Evolutionary conservation across 768 basidiomycete species (phyloP).

Genomic region (Suillus ampliporus): DNA sequence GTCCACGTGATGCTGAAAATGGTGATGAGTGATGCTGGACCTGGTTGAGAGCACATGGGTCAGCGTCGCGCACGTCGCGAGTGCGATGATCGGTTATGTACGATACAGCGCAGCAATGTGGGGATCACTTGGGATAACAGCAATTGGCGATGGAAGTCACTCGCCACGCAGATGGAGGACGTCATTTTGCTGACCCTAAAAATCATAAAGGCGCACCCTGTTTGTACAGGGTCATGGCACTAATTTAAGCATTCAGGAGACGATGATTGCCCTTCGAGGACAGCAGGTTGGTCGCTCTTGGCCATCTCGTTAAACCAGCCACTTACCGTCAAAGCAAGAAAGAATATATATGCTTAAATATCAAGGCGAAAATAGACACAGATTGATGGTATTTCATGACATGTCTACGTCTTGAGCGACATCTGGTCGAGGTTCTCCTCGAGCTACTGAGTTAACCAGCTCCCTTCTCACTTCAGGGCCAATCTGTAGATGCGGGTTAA

Average conservation of each 20-base stretch:
- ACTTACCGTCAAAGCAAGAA: not conserved
- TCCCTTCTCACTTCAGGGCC: slow-evolving; percentile 90
- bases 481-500: slow-evolving; percentile 86
- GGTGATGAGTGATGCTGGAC: not conserved
- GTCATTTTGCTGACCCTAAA: not conserved
- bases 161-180: not conserved
- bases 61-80: not conserved
- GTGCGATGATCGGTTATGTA: not conserved
- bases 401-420: slow-evolving; percentile 71
- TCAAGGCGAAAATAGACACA: not conserved
- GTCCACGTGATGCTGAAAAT: not conserved
- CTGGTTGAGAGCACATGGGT: not conserved
- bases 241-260: not conserved
- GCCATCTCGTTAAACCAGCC: too few relatives aligned
- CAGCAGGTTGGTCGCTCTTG: not conserved
- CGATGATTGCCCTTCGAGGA: not conserved
- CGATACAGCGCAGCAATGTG: not conserved
- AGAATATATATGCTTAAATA: not conserved
- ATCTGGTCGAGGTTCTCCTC: slow-evolving; percentile 78
- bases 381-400: slow-evolving; percentile 40
- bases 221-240: not conserved
- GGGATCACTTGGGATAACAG: not conserved
- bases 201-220: not conserved
- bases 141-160: too few relatives aligned
- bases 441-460: slow-evolving; percentile 81